Base-by-base conservation (phyloP, 1,284 basidiomycete genomes). In the Sutorius eximius region DNA sequence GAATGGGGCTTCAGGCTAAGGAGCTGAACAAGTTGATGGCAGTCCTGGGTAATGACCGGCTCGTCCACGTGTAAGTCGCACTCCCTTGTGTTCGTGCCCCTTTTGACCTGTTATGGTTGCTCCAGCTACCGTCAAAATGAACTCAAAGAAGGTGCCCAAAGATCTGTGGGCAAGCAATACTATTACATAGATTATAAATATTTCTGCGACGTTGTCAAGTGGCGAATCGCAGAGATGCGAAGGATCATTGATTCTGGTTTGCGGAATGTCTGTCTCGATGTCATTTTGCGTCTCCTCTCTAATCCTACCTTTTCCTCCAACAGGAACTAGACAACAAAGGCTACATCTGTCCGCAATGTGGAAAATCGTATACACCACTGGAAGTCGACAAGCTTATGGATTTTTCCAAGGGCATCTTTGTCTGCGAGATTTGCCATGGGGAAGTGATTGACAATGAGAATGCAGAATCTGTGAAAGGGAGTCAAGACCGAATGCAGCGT, bases 151-250 rank as follows among this genome's bases (percentile, higher is more conserved):
- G 87, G 89, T 55, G 88, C 87, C 49, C 86, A 87, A 71, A 83
- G 90, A 62, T 87, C 89, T 46, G 86, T 87, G 53, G 85, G 86
- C 56, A 83, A 85, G 65, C 88, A 91, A 65, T 99, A 98, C 77
- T 99, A 94, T 77, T 98, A 93, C 74, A 90, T 99, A 68, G 91
- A 99, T 76, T 96, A 95, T 72, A 88, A 93, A 63, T 85, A 89
- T 67, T 96, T 98, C 68, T 93, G 93, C 73, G 95, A 99, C 70
- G 94, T 98, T 46, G 91, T 96, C 69, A 98, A 98, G 73, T 99
- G 96, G 92, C 82, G 95, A 36, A 86, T 99, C 56, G 91, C 93
- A n/a, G 90, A 92, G 68, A 97, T 99, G 88, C 84, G 90, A 59
- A 82, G 88, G 57, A 84, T 85, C 53, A 95, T 99, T 61, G 95